Evolutionary conservation across 257 asterid genomes (phyloP).

Genomic region (Craterostigma plantagineum): DNA sequence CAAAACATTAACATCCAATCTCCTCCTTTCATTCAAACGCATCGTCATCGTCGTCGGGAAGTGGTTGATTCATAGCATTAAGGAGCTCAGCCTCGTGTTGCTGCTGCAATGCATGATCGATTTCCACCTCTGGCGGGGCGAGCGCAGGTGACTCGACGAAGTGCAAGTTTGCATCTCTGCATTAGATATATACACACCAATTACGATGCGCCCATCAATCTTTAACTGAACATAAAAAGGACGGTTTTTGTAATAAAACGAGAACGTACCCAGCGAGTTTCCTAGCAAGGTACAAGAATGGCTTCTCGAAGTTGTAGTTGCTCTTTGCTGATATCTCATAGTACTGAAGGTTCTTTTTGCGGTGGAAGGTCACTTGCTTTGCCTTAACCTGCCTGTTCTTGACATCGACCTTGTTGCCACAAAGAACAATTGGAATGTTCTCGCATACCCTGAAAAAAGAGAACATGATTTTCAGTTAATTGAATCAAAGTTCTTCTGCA

Average conservation of each 20-base stretch:
- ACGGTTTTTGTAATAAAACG: background rate
- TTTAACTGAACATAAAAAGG: too few species aligned
- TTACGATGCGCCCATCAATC: too few species aligned
- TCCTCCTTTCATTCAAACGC: conserved; percentile 33
- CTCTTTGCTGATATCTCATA: conserved; percentile 16
- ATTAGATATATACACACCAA: background rate
- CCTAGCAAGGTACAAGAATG: conserved; percentile 14
- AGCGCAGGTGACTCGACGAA: conserved; percentile 14
- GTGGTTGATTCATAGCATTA: conserved; percentile 45
- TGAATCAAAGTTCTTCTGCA: too few species aligned
- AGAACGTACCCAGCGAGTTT: conserved; percentile 10
- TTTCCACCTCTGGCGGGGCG: conserved; percentile 13
- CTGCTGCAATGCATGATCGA: conserved; percentile 10
- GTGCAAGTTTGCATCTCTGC: conserved; percentile 10
- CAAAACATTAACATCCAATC: too few species aligned
- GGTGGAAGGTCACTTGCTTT: conserved; percentile 9
- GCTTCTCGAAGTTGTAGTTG: conserved; percentile 15
- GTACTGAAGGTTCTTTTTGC: conserved; percentile 14
- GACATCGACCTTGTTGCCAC: conserved; percentile 12
- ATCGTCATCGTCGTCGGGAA: conserved; percentile 69
- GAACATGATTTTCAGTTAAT: too few species aligned
- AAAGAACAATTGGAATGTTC: conserved; percentile 13
- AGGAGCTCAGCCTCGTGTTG: conserved; percentile 42
- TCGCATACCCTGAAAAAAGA: conserved; percentile 9
- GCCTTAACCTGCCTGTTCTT: conserved; percentile 9